phyloP scores from a whole-genome alignment of 2,329 filamentous ascomycete genomes.

The Cordyceps farinosa region DNA sequence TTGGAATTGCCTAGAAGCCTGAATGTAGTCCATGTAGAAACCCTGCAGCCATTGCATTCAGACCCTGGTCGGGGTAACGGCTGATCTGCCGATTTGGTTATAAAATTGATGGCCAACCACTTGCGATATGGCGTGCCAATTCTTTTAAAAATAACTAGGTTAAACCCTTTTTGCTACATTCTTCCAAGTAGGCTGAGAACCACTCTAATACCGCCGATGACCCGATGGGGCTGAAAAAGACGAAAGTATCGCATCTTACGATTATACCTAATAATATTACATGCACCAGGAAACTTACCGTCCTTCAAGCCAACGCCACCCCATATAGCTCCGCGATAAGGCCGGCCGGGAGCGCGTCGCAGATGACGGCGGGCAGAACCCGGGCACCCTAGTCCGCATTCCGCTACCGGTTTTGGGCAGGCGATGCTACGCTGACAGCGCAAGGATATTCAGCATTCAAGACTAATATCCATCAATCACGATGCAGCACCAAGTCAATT shows the following conservation, averaged over 20 bases:
- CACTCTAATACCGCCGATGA: not conserved
- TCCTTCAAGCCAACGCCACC: not conserved
- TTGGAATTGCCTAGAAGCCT: too few relatives aligned
- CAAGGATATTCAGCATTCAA: not conserved
- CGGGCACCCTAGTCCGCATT: not conserved
- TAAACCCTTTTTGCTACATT: too few relatives aligned
- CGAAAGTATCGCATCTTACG: not conserved
- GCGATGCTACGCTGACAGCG: not conserved
- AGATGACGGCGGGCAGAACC: not conserved
- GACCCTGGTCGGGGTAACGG: too few relatives aligned
- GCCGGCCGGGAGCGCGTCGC: not conserved
- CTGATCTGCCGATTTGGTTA: too few relatives aligned
- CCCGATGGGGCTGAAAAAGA: not conserved
- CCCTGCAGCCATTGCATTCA: too few relatives aligned
- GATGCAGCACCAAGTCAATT: not conserved
- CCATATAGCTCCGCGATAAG: not conserved
- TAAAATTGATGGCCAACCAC: too few relatives aligned
- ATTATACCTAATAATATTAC: not conserved
- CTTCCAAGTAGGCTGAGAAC: too few relatives aligned
- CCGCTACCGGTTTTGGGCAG: not conserved
- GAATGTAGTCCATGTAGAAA: too few relatives aligned
- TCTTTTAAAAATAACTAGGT: too few relatives aligned
- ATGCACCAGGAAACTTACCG: not conserved
- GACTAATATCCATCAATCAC: not conserved
- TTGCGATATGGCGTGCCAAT: too few relatives aligned